Evolutionary conservation across 331 rosid species (phyloP), one percentile per base, ranked within the genome.

Genomic region (Acacia concinna): DNA sequence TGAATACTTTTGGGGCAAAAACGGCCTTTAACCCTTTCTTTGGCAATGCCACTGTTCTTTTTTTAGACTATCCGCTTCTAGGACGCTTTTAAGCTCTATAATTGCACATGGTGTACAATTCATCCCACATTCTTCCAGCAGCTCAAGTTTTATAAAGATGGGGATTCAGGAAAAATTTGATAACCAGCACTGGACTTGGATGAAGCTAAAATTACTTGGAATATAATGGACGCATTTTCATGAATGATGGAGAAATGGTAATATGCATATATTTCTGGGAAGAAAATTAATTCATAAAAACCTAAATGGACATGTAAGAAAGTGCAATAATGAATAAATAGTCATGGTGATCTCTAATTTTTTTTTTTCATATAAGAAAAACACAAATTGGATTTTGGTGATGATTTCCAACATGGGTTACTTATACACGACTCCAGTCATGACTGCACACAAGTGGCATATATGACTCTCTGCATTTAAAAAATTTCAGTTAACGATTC

Each of bases 11-110:
- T n/a, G n/a, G n/a, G n/a, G n/a, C n/a, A n/a, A n/a, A n/a, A n/a
- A n/a, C n/a, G n/a, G n/a, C n/a, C n/a, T n/a, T n/a, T n/a, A n/a
- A n/a, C n/a, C n/a, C n/a, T n/a, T n/a, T n/a, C n/a, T n/a, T n/a
- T n/a, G n/a, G n/a, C 68, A 43, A 82, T 73, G 62, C 52, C 30
- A 44, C 28, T 31, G 37, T 32, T 54, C 76, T 14, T 46, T 7
- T 6, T 71, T 38, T 38, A 47, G 72, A 72, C 74, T 74, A 74
- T 73, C 51, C 13, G 30, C 47, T 64, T 38, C 51, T 76, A 78
- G 8, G 68, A 74, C 4, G 18, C 43, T 30, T 30, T 10, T 49
- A 37, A 31, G 20, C 13, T 31, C 18, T 46, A 46, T 17, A 71
- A 68, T 68, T 71, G 56, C 63, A 71, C 63, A 71, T 4, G 28